Conservation (phyloP, 2,329 filamentous ascomycete species). For the Ploettnerulaceae sp. region DNA sequence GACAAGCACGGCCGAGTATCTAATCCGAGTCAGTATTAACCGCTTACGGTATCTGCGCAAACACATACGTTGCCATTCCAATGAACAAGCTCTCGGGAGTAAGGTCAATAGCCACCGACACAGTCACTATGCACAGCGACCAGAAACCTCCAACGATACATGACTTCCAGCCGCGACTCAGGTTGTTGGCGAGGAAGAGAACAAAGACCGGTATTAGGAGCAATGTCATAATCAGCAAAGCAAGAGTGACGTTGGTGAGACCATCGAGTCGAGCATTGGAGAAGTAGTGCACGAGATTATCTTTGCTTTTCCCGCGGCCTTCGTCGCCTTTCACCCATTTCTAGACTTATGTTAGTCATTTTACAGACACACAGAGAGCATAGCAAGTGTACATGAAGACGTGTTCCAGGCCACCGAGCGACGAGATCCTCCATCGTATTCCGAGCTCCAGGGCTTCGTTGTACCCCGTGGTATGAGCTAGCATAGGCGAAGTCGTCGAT, state of each 20-base stretch:
- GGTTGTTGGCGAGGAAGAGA: slow-evolving; percentile 9
- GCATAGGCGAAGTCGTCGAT: slow-evolving; percentile 15
- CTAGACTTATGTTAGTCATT: too few species aligned
- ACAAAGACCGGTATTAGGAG: slow-evolving; percentile 17
- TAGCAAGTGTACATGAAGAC: too few species aligned
- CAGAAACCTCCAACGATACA: slow-evolving; percentile 10
- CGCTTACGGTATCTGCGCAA: neutral
- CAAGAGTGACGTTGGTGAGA: neutral
- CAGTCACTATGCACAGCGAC: slow-evolving; percentile 1
- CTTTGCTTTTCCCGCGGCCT: too few species aligned
- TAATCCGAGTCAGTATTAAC: neutral
- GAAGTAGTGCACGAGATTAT: too few species aligned
- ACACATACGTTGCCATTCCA: slow-evolving; percentile 10
- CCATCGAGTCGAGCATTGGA: neutral
- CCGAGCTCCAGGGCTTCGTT: neutral
- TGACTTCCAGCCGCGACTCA: slow-evolving; percentile 8
- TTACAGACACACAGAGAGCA: too few species aligned
- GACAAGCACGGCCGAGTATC: neutral
- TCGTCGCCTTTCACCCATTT: too few species aligned
- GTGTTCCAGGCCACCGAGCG: neutral
- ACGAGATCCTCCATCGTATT: slow-evolving; percentile 2
- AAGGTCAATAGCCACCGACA: slow-evolving; percentile 8
- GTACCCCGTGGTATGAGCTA: too few species aligned
- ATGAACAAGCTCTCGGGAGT: slow-evolving; percentile 15
- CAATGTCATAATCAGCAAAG: neutral